Base-by-base conservation (phyloP, 1,284 basidiomycete species). In the Sporisorium iseilematis-ciliati region DNA sequence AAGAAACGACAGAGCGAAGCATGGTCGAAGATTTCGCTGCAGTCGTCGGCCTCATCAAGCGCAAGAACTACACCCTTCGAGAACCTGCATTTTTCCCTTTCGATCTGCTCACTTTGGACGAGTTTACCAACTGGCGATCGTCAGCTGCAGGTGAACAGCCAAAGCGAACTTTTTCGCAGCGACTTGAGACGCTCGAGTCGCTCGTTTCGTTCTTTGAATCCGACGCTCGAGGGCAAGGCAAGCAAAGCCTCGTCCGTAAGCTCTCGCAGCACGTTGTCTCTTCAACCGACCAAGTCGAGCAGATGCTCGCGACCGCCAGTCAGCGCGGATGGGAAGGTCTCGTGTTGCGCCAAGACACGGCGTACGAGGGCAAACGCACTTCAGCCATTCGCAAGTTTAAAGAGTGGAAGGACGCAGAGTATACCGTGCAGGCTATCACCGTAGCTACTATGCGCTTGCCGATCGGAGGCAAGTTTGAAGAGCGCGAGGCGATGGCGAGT, bases 361-460 rank as follows among this genome's bases (percentile, higher is more conserved):
- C 57, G 20, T 80, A 80, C 63, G 74, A 80, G 45, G 80, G 78
- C 29, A 75, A 76, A 33, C 76, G 78, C 12, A 70, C 71, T 3
- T 57, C 57, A 7, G 60, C 65, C 16, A 69, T 81, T 40, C 73
- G 71, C 53, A 81, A 81, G 35, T 56, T 80, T 40, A 77, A 77
- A 26, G 52, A 72, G 45, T 74, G 74, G 71, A 70, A 71, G 35
- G 80, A 81, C 23, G 80, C 67, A 31, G 80, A 81, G 58, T 81
- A 78, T 40, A 59, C 59, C 0, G 78, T 81, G 2, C 31, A 54
- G 20, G 61, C 59, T 18, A 61, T 76, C 45, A 65, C 65, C 2
- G 43, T 75, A 3, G 58, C 63, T 1, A 70, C 57, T 12, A 81
- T 81, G 79, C 69, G 78, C 0, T 41, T 81, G 26, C 65, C 78